Evolutionary conservation across 345 rosid genomes (phyloP), one percentile per base, ranked within the genome.

Genomic region (Eutrema japonicum): DNA sequence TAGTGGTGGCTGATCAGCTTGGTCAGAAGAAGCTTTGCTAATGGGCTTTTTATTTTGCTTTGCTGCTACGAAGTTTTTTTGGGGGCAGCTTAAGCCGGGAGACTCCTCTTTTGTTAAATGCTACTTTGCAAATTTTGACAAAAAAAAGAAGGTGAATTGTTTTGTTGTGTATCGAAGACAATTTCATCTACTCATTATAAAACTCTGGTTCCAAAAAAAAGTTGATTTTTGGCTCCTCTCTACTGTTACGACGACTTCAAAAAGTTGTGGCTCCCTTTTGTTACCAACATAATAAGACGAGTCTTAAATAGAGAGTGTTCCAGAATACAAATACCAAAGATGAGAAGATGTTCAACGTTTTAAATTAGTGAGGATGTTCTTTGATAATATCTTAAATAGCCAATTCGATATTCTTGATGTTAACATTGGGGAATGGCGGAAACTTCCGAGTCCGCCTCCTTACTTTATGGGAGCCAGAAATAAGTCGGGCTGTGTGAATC

Each of bases 21-120:
- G 62, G 61, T 48, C 68, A 66, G 51, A 77, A 77, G 73, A 71
- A 77, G 77, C 80, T 77, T 36, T 77, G 77, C 52, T 71, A 30
- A 52, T n/a, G 50, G 16, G 13, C 8, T 33, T 30, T 8, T 55
- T 9, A 14, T 26, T 56, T 71, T 50, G 65, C 70, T 77, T 66
- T 57, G 72, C 77, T 77, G 80, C 80, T 50, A 46, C 64, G 49
- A 35, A 42, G 63, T 57, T 77, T 66, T 66, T 66, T 72, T 35
- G 54, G 72, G 67, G 46, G 73, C 64, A 77, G 80, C 68, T 59
- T 71, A 5, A 68, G 80, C 72, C 36, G 64, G 63, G 45, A 58
- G 30, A 37, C 51, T 45, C 8, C 79, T 61, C 57, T 77, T 67
- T 70, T 77, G 80, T 64, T 70, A 51, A 57, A 40, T 50, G 71